Base-by-base conservation (phyloP, 176 grass and related monocot genomes). In the Triticum dicoccoides region DNA sequence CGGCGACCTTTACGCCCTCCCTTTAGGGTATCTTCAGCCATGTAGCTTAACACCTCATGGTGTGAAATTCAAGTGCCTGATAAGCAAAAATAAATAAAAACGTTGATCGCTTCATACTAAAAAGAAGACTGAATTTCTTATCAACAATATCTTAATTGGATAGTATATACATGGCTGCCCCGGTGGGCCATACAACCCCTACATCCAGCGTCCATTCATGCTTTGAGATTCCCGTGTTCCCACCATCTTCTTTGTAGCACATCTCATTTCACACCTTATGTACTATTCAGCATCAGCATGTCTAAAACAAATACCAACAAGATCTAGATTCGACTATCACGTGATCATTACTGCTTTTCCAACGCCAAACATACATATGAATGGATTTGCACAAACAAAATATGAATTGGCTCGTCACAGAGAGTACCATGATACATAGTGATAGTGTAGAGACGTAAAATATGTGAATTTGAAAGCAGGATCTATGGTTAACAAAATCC, bases 1-100 rank as follows among this genome's bases (percentile, higher is more conserved):
- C 21, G 61, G 11, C 45, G 64, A 52, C 27, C 49, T 72, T 11
- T 34, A 42, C 42, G 64, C 80, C 49, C 49, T 84, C 38, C 61
- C 85, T 83, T 80, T 8, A 66, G 10, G 74, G 85, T 93, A 33
- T 82, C 59, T 54, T 32, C 38, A 69, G 30, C 32, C 29, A 84
- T 45, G 37, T 42, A 65, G 82, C 14, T 78, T 73, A 72, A 17
- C 34, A 68, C 42, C 33, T 77, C 73, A 84, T 62, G 11, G 85
- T 72, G 58, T 49, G 52, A 70, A 80, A 72, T 73, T 10, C 6
- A 44, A 66, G 81, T 58, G 44, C 52, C 59, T 80, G 59, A n/a
- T 77, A 66, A 52, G 45, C 21, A 87, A 6, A 42, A 41, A 8
- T 38, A 41, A 41, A 8, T 41, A 44, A 74, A 79, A 72, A 80